Evolutionary conservation across 2,329 filamentous ascomycete genomes (phyloP).

Genomic region (Clonostachys chloroleuca): DNA sequence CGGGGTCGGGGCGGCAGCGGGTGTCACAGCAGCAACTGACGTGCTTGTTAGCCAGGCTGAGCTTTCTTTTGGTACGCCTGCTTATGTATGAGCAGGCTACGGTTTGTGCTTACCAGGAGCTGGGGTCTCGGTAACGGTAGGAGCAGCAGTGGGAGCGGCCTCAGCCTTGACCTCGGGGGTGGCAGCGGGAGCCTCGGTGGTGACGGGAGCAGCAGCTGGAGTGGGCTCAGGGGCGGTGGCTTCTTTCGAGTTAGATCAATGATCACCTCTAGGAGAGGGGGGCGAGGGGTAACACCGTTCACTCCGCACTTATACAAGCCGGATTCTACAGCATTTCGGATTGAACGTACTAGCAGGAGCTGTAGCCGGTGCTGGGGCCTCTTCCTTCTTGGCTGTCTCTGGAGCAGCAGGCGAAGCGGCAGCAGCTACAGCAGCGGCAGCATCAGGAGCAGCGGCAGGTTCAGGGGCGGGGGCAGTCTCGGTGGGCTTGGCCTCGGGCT

Average conservation of each 20-base stretch:
- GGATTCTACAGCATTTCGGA: background rate
- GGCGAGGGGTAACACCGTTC: background rate
- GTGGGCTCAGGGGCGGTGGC: background rate
- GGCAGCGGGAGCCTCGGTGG: constrained; percentile 3
- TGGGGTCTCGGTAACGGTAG: constrained; percentile 11
- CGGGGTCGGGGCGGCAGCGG: constrained; percentile 5
- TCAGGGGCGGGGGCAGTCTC: background rate
- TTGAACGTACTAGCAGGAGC: background rate
- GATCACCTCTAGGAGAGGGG: background rate
- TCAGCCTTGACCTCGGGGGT: constrained; percentile 6
- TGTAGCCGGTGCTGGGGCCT: background rate
- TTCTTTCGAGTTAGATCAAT: background rate
- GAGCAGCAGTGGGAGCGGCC: constrained; percentile 13
- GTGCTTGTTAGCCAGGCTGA: too few species aligned
- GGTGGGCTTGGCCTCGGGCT: constrained; percentile 3
- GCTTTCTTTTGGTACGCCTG: background rate
- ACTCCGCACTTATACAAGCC: background rate
- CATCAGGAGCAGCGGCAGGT: background rate
- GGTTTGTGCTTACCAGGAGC: constrained; percentile 4
- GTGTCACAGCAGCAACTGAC: constrained; percentile 1
- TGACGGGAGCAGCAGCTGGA: background rate
- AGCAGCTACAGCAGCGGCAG: background rate
- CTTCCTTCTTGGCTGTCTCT: background rate
- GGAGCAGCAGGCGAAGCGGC: background rate
- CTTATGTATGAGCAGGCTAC: background rate